Evolutionary conservation across 2,329 filamentous ascomycete species (phyloP).

Genomic region (Penicillium corylophilum): DNA sequence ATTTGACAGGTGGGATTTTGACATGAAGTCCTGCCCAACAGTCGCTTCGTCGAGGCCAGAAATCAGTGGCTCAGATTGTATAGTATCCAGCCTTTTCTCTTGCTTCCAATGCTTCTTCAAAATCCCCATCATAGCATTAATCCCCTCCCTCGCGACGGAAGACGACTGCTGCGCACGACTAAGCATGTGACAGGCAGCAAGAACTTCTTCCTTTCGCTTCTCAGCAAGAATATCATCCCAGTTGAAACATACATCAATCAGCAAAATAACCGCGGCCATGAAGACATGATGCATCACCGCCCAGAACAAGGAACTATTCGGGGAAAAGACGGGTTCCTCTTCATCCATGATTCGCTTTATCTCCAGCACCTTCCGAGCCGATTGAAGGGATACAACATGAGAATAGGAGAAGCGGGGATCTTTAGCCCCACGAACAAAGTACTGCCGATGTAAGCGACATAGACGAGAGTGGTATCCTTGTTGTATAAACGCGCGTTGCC

Average conservation of each 20-base stretch:
- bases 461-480: slow-evolving; percentile 37
- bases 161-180: slow-evolving; percentile 37
- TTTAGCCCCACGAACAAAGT: slow-evolving; percentile 38
- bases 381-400: slow-evolving; percentile 37
- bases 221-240: slow-evolving; percentile 38
- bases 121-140: slow-evolving; percentile 40
- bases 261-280: slow-evolving; percentile 39
- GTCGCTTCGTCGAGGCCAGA: neutral
- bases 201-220: slow-evolving; percentile 37
- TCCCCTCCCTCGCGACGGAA: slow-evolving; percentile 31
- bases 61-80: neutral
- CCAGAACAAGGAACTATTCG: slow-evolving; percentile 31
- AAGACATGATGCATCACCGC: slow-evolving; percentile 42
- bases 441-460: slow-evolving; percentile 42
- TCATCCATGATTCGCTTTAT: slow-evolving; percentile 37
- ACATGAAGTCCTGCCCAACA: neutral
- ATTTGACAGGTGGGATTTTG: neutral
- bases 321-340: slow-evolving; percentile 25
- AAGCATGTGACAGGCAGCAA: slow-evolving; percentile 39
- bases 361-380: slow-evolving; percentile 40
- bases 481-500: slow-evolving; percentile 38
- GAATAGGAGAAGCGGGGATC: slow-evolving; percentile 41
- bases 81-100: slow-evolving; percentile 6
- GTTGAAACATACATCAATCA: slow-evolving; percentile 44
- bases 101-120: slow-evolving; percentile 34